Base-by-base conservation (phyloP, 2,329 filamentous ascomycete genomes). In the Bisporella sp. region DNA sequence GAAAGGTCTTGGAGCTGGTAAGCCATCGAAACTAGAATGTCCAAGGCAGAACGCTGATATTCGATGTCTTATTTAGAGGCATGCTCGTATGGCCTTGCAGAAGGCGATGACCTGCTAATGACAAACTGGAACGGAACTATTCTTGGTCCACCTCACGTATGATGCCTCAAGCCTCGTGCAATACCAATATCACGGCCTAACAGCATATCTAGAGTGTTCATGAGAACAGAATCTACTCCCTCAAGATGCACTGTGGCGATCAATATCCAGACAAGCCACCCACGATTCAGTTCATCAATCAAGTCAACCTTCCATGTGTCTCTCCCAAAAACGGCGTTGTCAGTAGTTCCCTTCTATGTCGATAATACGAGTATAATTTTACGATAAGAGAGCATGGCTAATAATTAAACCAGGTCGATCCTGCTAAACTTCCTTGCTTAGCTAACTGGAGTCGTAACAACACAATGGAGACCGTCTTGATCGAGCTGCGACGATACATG, bases 121-220 rank as follows among this genome's bases (percentile, higher is more conserved):
- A 92, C 87, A 57, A 90, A 96, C 76, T 99, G 93, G 93, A 96
- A 95, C 65, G 93, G 92, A 64, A 99, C 93, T 12, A 97, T 99
- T 59, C 83, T 96, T 46, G 93, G 93, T 1, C 93, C 93, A 60
- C 92, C 93, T 68, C 91, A 97, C 70, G 93, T 96, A 77, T 65
- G 87, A 73, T 33, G 37, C 39, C 48, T 35, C 29, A 28, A 30
- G 13, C 39, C n/a, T 5, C 32, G 11, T 13, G 5, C 33, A 39
- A 44, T 8, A n/a, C n/a, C n/a, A 41, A 9, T n/a, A 35, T n/a
- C 21, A 43, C 7, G n/a, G 40, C 7, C 33, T 45, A 28, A 45
- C 35, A 12, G 44, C 51, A 47, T 35, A 48, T 47, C 8, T 64
- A 93, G 88, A 95, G 90, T 71, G 90, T 85, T 55, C 92, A 97